Base-by-base conservation (phyloP, 768 basidiomycete species). In the Imleria badia region DNA sequence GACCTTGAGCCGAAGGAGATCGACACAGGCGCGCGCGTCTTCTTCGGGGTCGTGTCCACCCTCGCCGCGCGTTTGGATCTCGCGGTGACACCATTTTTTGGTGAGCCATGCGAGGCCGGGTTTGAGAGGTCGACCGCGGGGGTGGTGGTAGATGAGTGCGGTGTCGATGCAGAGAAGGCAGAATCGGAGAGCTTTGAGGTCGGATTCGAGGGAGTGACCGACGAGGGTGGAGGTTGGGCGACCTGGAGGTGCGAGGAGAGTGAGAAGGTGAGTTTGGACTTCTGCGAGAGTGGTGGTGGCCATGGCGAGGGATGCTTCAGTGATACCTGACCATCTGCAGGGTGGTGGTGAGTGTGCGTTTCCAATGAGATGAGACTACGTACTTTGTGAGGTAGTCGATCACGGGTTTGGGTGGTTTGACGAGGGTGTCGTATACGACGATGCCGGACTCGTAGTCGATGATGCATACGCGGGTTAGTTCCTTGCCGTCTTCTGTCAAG, bases 71-170 rank as follows among this genome's bases (percentile, higher is more conserved):
- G 80, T 83, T 70, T 98, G 96, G 39, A 99, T 98, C 61, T 94
- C 91, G 47, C 89, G 81, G 12, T 82, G 82, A 52, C 92, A 87
- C 93, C 94, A 98, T 66, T 92, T 93, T 66, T 91, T 90, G 42
- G 92, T 91, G 42, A 99, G 82, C 93, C 94, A 98, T n/a, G 94
- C 94, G 8, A 99, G 80, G 2, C 91, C 93, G 0, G 96, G 93
- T 73, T 98, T 98, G 58, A 93, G 83, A 0, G 96, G 94, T 38
- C 92, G 83, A 1, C 96, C 94, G 19, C 93, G 86, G 0, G 96
- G 92, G 72, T 99, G 96, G 66, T 94, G 89, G 73, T 86, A 99
- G 12, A 88, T 69, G 6, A 99, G 66, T 0, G 94, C 89, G 2
- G 96, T 98, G 66, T 99, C 96, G 64, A 98, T 90, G 66, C 93